These are phyloP conservation scores for Phoma sp. DNA, from an alignment of 2,329 filamentous ascomycete species.

Conservation along the genomic window DNA sequence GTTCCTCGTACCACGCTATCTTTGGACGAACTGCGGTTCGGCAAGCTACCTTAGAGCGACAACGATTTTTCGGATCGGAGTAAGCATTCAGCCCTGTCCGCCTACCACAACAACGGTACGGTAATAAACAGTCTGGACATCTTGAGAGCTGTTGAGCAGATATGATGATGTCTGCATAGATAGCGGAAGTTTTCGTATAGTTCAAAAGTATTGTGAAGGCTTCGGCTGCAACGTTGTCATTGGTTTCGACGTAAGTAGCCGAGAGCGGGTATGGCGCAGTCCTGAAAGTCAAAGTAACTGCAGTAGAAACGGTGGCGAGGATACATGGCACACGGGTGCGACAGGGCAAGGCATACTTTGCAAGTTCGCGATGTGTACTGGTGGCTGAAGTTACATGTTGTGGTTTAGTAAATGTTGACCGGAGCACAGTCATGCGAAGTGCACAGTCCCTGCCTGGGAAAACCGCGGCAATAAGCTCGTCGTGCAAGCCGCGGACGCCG, in stretches of 20 bases:
- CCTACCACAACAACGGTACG: not conserved
- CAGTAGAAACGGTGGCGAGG: not conserved
- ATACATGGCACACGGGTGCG: not conserved
- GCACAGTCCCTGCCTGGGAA: not conserved
- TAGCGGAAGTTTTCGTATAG: not conserved
- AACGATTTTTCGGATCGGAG: not conserved
- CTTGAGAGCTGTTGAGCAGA: no score
- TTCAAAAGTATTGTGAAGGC: not conserved
- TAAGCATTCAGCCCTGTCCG: slow-evolving; percentile 12
- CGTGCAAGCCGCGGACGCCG: not conserved
- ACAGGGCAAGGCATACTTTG: not conserved
- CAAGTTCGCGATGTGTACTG: not conserved
- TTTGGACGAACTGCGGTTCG: slow-evolving; percentile 13
- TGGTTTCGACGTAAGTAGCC: no score
- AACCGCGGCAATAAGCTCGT: slow-evolving; percentile 1
- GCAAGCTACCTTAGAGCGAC: slow-evolving; percentile 10
- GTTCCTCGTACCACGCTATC: slow-evolving; percentile 21
- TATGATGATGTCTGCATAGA: no score
- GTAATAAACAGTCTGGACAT: no score
- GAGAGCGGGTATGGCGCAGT: not conserved
- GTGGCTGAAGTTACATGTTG: not conserved
- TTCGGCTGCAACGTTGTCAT: not conserved
- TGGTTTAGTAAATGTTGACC: not conserved
- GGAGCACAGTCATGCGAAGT: not conserved
- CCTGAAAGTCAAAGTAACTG: not conserved